These are phyloP conservation scores for Lobosporangium transversale DNA, from an alignment of 192 early-diverging fungal species.

Conservation along the genomic window DNA sequence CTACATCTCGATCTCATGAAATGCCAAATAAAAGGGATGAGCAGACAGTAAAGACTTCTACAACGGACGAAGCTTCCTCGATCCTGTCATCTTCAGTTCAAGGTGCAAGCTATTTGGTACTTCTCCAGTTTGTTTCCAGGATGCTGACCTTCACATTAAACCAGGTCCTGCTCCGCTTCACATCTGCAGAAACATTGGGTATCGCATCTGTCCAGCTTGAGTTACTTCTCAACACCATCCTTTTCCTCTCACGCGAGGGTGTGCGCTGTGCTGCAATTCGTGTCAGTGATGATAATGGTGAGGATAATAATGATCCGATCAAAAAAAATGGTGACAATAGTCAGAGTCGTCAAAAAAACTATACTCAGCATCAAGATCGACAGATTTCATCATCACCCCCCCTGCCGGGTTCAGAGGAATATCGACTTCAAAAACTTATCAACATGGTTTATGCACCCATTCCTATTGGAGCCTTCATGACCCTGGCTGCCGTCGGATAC, in stretches of 20 bases:
- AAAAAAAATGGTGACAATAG: not conserved
- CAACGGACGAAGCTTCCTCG: constrained; percentile 25
- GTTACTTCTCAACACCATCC: constrained; percentile 85
- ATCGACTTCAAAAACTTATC: constrained; percentile 65
- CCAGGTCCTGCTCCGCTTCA: constrained; percentile 77
- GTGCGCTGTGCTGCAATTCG: constrained; percentile 79
- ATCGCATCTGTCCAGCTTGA: constrained; percentile 87
- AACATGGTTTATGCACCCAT: constrained; percentile 82
- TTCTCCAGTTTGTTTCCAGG: constrained; percentile 79
- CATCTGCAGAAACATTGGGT: constrained; percentile 79
- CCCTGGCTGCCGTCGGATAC: constrained; percentile 61
- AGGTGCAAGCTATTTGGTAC: constrained; percentile 78
- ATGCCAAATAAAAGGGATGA: not conserved
- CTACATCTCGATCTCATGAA: not conserved
- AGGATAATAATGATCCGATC: too few relatives aligned
- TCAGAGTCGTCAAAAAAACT: constrained; percentile 7
- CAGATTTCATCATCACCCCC: constrained; percentile 1
- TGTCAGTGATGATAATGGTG: constrained; percentile 35
- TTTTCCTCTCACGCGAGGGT: constrained; percentile 91
- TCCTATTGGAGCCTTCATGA: constrained; percentile 68
- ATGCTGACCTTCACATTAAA: constrained; percentile 86
- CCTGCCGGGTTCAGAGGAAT: constrained; percentile 31
- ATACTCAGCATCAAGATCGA: constrained; percentile 27
- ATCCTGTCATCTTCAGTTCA: constrained; percentile 69
- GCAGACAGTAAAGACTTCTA: too few relatives aligned